These are phyloP conservation scores for Sapria himalayana DNA, from an alignment of 345 rosid species.

Conservation along the genomic window DNA sequence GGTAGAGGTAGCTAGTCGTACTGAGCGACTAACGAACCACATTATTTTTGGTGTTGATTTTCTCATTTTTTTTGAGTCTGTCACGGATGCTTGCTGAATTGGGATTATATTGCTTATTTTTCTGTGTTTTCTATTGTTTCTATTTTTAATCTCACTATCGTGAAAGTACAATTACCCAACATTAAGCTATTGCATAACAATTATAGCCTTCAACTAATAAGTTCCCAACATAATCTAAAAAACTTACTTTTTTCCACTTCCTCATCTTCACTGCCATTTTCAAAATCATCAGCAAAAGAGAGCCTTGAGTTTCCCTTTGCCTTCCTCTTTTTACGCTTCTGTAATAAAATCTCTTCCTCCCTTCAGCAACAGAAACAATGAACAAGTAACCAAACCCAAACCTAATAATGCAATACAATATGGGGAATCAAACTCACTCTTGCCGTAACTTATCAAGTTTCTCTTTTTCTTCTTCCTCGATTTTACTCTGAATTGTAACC, in stretches of 20 bases:
- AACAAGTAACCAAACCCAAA: neutral
- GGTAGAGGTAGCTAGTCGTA: no score
- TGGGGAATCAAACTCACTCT: conserved; percentile 32
- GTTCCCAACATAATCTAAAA: no score
- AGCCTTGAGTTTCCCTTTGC: conserved; percentile 50
- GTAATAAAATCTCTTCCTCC: conserved; percentile 78
- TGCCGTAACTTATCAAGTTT: conserved; percentile 75
- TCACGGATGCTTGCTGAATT: no score
- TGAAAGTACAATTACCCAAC: no score
- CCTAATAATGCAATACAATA: neutral
- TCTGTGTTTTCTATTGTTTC: no score
- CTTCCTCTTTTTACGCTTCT: conserved; percentile 85
- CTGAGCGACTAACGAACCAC: no score
- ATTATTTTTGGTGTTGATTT: no score
- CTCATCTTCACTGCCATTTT: conserved; percentile 61
- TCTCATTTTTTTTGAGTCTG: no score
- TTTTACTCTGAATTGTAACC: conserved; percentile 74
- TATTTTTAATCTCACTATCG: no score
- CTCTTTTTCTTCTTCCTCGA: conserved; percentile 98
- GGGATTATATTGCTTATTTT: no score
- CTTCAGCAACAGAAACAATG: conserved; percentile 14
- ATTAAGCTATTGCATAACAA: no score
- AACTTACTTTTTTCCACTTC: conserved; percentile 31
- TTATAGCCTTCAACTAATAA: no score
- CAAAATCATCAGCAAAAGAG: conserved; percentile 76